These are phyloP conservation scores for Apiospora aurea DNA, from an alignment of 2,329 filamentous ascomycete species.

Conservation along the genomic window DNA sequence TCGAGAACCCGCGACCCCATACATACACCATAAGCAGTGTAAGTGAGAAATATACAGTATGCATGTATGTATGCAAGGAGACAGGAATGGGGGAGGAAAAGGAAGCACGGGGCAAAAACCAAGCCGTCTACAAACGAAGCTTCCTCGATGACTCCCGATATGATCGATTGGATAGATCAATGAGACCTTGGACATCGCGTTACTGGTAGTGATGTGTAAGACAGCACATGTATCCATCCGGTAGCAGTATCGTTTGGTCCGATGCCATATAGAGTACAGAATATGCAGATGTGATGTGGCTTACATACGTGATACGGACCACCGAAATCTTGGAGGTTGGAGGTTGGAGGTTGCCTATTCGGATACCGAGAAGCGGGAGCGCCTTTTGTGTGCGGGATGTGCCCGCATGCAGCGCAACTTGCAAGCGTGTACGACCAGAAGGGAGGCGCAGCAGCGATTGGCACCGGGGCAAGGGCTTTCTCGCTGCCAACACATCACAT, in stretches of 20 bases:
- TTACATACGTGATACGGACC: neutral
- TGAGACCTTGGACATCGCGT: neutral
- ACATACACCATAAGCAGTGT: neutral
- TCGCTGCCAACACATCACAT: constrained; percentile 13
- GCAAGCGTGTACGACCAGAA: neutral
- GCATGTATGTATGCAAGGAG: neutral
- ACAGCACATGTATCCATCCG: neutral
- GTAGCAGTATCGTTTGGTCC: neutral
- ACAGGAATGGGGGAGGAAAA: neutral
- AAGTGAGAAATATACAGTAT: neutral
- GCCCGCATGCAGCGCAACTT: neutral
- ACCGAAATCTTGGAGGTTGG: constrained; percentile 3
- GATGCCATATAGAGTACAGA: neutral
- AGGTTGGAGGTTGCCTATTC: neutral
- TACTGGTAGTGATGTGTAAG: neutral
- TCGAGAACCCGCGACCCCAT: neutral
- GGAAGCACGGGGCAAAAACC: neutral
- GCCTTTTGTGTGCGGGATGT: neutral
- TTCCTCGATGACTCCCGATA: neutral
- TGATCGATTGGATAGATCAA: neutral
- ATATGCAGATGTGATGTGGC: neutral
- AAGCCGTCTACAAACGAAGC: neutral
- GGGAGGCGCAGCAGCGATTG: neutral
- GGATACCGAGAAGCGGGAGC: constrained; percentile 19
- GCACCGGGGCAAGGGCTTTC: constrained; percentile 11